Evolutionary conservation across 2,329 filamentous ascomycete species (phyloP).

Genomic region (Claviceps purpurea): DNA sequence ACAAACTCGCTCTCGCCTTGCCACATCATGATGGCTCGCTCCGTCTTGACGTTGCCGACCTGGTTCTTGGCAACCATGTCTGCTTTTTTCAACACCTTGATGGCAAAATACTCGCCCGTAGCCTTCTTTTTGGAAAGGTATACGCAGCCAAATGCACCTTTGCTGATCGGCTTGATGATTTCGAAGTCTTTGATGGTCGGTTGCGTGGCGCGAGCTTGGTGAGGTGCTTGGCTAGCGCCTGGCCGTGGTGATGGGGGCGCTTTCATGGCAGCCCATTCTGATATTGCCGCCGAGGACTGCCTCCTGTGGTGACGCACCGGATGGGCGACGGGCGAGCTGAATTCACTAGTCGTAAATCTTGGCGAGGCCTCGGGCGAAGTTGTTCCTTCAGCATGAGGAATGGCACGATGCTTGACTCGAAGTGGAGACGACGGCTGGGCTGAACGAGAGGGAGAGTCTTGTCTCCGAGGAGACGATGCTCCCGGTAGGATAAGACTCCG

Average conservation of each 20-base stretch:
- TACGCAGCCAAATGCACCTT: conserved; percentile 94
- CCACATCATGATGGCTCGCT: conserved; percentile 99
- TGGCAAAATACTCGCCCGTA: conserved; percentile 95
- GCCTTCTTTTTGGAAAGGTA: conserved; percentile 98
- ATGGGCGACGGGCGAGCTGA: conserved; percentile 57
- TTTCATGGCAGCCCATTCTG: conserved; percentile 44
- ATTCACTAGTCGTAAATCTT: conserved; percentile 69
- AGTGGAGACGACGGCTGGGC: conserved; percentile 77
- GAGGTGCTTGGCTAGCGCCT: conserved; percentile 59
- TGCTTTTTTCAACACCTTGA: conserved; percentile 98
- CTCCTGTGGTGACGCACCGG: conserved; percentile 59
- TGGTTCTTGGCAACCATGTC: conserved; percentile 99
- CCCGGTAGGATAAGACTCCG: conserved; percentile 74
- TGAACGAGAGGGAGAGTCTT: conserved; percentile 74
- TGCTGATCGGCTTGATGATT: conserved; percentile 98
- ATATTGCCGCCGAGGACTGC: conserved; percentile 82
- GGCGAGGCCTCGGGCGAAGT: conserved; percentile 84
- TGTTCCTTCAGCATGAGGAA: conserved; percentile 48
- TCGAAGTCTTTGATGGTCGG: conserved; percentile 99
- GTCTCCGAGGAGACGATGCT: conserved; percentile 65
- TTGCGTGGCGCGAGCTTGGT: conserved; percentile 75
- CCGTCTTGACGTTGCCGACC: conserved; percentile 96
- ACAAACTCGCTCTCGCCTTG: conserved; percentile 98
- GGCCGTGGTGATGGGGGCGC: conserved; percentile 74
- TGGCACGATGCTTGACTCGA: conserved; percentile 67